These are phyloP conservation scores for Forsythia viridissima DNA, from an alignment of 257 asterid species.

Conservation along the genomic window DNA sequence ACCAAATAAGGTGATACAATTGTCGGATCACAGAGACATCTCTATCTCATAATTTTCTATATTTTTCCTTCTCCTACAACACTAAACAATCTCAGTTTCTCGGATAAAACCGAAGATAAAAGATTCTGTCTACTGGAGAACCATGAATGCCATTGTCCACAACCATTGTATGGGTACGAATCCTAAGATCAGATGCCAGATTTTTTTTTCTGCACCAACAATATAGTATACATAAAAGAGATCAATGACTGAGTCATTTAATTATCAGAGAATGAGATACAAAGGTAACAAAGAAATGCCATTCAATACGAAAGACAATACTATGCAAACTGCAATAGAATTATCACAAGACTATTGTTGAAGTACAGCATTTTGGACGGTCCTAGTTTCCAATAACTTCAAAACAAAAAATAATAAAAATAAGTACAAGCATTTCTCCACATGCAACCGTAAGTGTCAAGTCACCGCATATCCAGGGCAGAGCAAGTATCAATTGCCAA, in stretches of 20 bases:
- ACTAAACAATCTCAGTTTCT: too few relatives aligned
- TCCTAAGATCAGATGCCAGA: too few relatives aligned
- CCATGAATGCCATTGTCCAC: too few relatives aligned
- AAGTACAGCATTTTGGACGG: background rate
- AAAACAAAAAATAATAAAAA: background rate
- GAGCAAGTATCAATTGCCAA: conserved; percentile 36
- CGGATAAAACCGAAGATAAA: too few relatives aligned
- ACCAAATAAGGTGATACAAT: too few relatives aligned
- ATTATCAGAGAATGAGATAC: background rate
- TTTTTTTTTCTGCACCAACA: too few relatives aligned
- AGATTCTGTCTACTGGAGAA: too few relatives aligned
- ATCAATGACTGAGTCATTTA: background rate
- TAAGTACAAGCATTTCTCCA: conserved; percentile 7
- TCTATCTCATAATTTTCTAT: too few relatives aligned
- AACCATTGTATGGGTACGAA: too few relatives aligned
- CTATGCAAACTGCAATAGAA: background rate
- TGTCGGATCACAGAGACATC: too few relatives aligned
- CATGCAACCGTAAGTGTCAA: background rate
- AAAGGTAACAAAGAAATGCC: background rate
- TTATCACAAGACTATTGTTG: background rate
- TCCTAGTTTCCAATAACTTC: conserved; percentile 5
- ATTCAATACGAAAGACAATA: background rate
- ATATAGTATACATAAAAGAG: too few relatives aligned
- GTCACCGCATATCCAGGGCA: background rate
- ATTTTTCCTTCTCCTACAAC: too few relatives aligned